Evolutionary conservation across 345 rosid genomes (phyloP).

Genomic region (Ceriops decandra): DNA sequence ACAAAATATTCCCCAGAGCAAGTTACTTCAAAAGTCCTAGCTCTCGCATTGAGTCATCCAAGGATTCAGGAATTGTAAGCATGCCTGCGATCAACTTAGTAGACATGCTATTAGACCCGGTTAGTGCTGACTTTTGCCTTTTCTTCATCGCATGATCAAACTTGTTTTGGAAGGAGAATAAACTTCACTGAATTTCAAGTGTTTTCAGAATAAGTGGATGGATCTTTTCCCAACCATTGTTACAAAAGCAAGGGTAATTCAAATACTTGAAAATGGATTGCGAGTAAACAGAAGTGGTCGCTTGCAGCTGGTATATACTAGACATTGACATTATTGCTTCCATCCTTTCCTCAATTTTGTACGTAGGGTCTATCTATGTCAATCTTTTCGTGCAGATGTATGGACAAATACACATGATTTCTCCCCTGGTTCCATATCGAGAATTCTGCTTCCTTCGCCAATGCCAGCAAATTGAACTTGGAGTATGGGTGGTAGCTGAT

Average conservation of each 20-base stretch:
- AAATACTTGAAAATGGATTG: slow-evolving; percentile 34
- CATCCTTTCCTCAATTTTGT: not conserved
- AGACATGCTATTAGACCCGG: slow-evolving; percentile 50
- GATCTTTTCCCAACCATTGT: slow-evolving; percentile 70
- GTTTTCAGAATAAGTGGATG: slow-evolving; percentile 52
- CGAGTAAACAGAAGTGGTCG: slow-evolving; percentile 29
- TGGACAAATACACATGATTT: slow-evolving; percentile 57
- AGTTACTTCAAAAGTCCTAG: slow-evolving; percentile 29
- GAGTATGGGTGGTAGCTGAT: slow-evolving; percentile 63
- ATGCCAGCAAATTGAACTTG: slow-evolving; percentile 47
- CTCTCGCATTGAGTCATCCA: slow-evolving; percentile 64
- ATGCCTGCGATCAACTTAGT: slow-evolving; percentile 42
- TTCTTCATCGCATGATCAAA: not conserved
- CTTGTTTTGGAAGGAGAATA: not conserved
- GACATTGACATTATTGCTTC: not conserved
- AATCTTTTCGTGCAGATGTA: slow-evolving; percentile 39
- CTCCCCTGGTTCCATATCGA: slow-evolving; percentile 67
- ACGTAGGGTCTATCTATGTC: not conserved
- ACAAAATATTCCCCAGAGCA: slow-evolving; percentile 28
- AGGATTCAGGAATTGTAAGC: slow-evolving; percentile 35
- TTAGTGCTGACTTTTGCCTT: slow-evolving; percentile 17
- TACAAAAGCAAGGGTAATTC: slow-evolving; percentile 40
- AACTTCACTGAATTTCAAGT: not conserved
- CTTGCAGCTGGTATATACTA: slow-evolving; percentile 53
- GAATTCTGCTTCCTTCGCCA: slow-evolving; percentile 58